These are phyloP conservation scores for Mimosa pudica DNA, from an alignment of 306 rosid genomes.

Conservation along the genomic window DNA sequence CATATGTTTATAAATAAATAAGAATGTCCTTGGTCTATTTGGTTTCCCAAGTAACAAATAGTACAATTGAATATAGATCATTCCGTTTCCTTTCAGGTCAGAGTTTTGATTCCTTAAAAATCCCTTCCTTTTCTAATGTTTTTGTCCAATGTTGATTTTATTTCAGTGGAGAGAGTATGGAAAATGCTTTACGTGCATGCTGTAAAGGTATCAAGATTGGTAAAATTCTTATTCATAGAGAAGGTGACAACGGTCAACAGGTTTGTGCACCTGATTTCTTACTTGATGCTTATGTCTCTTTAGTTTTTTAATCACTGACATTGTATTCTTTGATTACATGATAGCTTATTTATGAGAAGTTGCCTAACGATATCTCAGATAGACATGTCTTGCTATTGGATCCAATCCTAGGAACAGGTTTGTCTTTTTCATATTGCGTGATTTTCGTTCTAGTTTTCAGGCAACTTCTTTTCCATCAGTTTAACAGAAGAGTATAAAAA, in stretches of 20 bases:
- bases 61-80: conserved; percentile 1
- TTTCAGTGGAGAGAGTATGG: conserved; percentile 99
- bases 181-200: conserved; percentile 96
- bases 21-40: conserved; percentile 2
- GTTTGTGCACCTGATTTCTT: conserved; percentile 48
- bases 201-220: conserved; percentile 99
- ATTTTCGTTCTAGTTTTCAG: too few relatives aligned
- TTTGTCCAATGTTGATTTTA: conserved; percentile 21
- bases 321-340: conserved; percentile 32
- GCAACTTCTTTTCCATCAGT: neutral
- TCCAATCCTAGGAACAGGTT: conserved; percentile 99
- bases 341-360: conserved; percentile 91
- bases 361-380: conserved; percentile 93
- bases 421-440: conserved; percentile 17
- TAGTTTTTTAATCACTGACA: conserved; percentile 12
- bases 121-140: conserved; percentile 13
- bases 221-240: conserved; percentile 94
- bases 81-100: neutral
- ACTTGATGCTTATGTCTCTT: conserved; percentile 10
- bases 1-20: conserved; percentile 9
- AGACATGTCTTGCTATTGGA: conserved; percentile 95
- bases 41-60: conserved; percentile 11
- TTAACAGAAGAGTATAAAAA: neutral
- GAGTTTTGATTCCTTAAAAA: neutral
- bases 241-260: conserved; percentile 99